Evolutionary conservation across 129 eudicot genomes (phyloP).

Genomic region (Centella asiatica): DNA sequence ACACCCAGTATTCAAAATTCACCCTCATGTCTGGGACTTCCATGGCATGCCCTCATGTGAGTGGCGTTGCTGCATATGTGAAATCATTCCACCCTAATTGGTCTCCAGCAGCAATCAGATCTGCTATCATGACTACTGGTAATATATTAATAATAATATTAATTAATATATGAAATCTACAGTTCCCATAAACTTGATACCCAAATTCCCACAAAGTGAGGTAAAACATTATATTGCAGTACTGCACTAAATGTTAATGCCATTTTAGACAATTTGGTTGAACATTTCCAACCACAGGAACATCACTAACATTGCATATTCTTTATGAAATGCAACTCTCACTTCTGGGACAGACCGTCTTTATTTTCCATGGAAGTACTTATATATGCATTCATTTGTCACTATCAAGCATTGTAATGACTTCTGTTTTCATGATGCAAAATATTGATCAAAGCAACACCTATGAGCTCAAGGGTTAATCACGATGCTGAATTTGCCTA

Average conservation of each 20-base stretch:
- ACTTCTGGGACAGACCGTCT: neutral
- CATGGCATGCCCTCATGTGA: constrained; percentile 94
- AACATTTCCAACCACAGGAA: too few relatives aligned
- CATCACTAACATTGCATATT: neutral
- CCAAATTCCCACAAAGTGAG: too few relatives aligned
- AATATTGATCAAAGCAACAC: constrained; percentile 41
- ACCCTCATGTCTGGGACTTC: constrained; percentile 94
- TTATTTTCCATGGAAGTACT: neutral
- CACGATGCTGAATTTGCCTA: constrained; percentile 70
- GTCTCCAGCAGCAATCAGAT: constrained; percentile 92
- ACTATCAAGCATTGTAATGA: constrained; percentile 9
- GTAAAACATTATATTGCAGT: too few relatives aligned
- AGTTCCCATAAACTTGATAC: too few relatives aligned
- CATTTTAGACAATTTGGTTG: too few relatives aligned
- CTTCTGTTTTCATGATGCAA: constrained; percentile 3
- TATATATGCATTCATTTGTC: neutral
- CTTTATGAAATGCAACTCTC: neutral
- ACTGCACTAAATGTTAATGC: too few relatives aligned
- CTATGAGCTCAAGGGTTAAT: constrained; percentile 63
- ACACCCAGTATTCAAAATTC: constrained; percentile 60
- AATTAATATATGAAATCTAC: neutral
- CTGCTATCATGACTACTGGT: constrained; percentile 94
- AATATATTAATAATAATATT: neutral
- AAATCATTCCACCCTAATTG: constrained; percentile 82
- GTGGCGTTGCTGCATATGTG: constrained; percentile 80